Conservation (phyloP, 495 filamentous ascomycete species). For the Hypoxylon fuscum region DNA sequence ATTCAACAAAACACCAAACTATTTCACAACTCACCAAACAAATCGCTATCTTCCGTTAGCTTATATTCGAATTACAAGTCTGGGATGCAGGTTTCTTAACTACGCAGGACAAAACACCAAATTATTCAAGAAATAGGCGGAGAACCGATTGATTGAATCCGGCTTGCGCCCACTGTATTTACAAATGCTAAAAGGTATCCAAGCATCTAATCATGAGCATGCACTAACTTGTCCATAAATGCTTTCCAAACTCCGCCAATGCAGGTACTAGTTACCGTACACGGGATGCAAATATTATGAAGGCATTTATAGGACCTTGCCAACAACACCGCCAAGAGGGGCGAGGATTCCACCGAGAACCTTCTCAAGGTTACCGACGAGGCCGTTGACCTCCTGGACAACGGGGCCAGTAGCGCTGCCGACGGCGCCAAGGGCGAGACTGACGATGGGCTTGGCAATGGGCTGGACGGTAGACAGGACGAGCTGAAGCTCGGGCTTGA, state of each 20-base stretch:
- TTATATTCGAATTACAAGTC: too few species aligned
- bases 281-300: neutral
- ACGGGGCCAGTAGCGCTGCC: conserved; percentile 4
- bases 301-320: conserved; percentile 29
- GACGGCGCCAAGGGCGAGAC: conserved; percentile 27
- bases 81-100: too few species aligned
- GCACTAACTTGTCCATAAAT: conserved; percentile 21
- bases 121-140: too few species aligned
- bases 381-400: conserved; percentile 14
- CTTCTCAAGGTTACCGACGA: conserved; percentile 18
- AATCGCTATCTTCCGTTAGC: too few species aligned
- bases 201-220: conserved; percentile 43
- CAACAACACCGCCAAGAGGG: conserved; percentile 20
- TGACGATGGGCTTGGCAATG: conserved; percentile 33
- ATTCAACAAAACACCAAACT: too few species aligned
- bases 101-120: too few species aligned
- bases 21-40: too few species aligned
- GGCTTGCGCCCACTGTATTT: conserved; percentile 31
- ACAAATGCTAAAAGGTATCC: conserved; percentile 37
- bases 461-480: conserved; percentile 28
- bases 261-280: conserved; percentile 21
- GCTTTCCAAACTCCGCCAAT: conserved; percentile 32
- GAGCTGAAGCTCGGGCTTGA: conserved; percentile 41
- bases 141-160: conserved; percentile 15
- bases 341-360: conserved; percentile 26